A percentile compares a stretch with the other conserved stretches of the same genome.
phyloP scores from a whole-genome alignment of 106 monocot species.

The Allium sativum region DNA sequence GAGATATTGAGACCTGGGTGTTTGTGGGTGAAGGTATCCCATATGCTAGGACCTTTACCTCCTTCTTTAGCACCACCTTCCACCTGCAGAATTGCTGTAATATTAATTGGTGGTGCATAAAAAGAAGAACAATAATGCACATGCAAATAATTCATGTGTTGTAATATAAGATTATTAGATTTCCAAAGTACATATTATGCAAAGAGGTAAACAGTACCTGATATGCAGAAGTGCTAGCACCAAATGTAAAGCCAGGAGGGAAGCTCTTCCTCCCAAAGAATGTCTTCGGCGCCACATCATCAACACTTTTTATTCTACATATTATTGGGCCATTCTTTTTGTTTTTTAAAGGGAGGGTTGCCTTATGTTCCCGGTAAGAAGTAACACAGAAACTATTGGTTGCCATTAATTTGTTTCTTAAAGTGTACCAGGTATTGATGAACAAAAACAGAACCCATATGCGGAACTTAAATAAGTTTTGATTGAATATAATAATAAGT shows the following conservation, averaged over 20 bases:
- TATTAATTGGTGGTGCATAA: not conserved
- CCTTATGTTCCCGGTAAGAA: too few relatives aligned
- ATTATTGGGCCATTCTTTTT: not conserved
- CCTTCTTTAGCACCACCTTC: constrained; percentile 5
- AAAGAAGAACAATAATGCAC: not conserved
- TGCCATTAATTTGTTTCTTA: too few relatives aligned
- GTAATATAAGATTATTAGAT: too few relatives aligned
- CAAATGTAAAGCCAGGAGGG: constrained; percentile 6
- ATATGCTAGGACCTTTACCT: constrained; percentile 2
- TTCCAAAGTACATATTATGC: not conserved
- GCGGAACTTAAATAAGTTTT: too few relatives aligned
- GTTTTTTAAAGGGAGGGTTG: too few relatives aligned
- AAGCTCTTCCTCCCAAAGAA: constrained; percentile 1
- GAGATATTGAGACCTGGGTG: constrained; percentile 6
- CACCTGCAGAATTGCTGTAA: not conserved
- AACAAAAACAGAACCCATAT: too few relatives aligned
- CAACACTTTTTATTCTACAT: not conserved
- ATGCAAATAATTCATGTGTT: not conserved
- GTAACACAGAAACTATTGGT: too few relatives aligned
- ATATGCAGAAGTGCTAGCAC: not conserved
- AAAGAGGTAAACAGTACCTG: not conserved
- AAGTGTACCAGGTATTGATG: too few relatives aligned
- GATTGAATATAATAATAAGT: too few relatives aligned
- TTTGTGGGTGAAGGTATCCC: constrained; percentile 8
- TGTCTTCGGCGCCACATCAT: not conserved